Evolutionary conservation across 768 basidiomycete genomes (phyloP).

Genomic region (Lentinula boryana): DNA sequence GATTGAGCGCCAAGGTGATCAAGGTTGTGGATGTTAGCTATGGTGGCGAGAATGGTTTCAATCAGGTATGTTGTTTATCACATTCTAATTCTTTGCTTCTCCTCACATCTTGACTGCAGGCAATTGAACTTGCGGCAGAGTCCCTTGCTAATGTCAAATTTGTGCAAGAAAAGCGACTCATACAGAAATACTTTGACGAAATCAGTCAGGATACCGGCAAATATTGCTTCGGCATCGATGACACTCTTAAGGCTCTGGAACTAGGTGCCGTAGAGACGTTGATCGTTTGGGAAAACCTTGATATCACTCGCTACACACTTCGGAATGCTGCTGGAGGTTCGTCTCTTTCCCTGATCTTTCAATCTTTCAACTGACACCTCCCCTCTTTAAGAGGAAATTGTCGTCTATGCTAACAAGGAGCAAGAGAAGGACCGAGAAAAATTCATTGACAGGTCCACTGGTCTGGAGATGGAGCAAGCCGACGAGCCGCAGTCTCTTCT

Average conservation of each 20-base stretch:
- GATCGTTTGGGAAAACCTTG: conserved; percentile 98
- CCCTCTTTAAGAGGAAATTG: conserved; percentile 59
- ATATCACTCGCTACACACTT: conserved; percentile 80
- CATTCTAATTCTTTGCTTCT: neutral
- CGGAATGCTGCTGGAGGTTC: conserved; percentile 89
- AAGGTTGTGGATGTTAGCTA: conserved; percentile 99
- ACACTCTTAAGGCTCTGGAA: conserved; percentile 94
- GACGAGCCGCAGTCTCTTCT: conserved; percentile 80
- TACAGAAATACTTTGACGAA: conserved; percentile 98
- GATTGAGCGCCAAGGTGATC: conserved; percentile 87
- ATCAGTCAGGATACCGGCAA: conserved; percentile 95
- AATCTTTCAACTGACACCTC: neutral
- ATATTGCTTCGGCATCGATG: conserved; percentile 97
- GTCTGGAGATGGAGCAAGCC: conserved; percentile 90
- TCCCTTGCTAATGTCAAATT: conserved; percentile 98
- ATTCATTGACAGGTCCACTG: conserved; percentile 93
- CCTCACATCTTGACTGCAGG: conserved; percentile 37
- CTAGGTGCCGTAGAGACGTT: conserved; percentile 95
- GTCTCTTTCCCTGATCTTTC: conserved; percentile 9
- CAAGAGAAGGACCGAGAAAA: conserved; percentile 92
- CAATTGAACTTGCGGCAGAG: conserved; percentile 95
- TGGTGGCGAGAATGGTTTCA: conserved; percentile 98
- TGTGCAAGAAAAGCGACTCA: conserved; percentile 97
- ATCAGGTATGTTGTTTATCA: conserved; percentile 59
- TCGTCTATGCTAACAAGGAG: conserved; percentile 74